These are phyloP conservation scores for Conticribra guillardii DNA, from an alignment of 108 stramenopile species.

Conservation along the genomic window DNA sequence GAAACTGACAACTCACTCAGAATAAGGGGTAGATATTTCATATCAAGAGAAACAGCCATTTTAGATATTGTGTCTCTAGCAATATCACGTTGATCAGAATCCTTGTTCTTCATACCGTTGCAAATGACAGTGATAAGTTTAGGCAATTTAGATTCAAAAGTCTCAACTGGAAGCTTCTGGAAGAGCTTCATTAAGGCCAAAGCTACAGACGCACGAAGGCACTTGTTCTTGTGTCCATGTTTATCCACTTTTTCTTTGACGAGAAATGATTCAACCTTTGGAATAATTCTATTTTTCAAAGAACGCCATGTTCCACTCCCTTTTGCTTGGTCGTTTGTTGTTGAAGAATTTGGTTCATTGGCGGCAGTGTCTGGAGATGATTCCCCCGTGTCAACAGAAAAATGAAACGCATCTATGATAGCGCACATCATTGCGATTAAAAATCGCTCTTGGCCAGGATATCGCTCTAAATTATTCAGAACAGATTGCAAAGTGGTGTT, in stretches of 20 bases:
- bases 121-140: slow-evolving; percentile 85
- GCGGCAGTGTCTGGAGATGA: slow-evolving; percentile 17
- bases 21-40: slow-evolving; percentile 79
- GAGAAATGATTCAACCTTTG: slow-evolving; percentile 77
- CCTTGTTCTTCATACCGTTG: slow-evolving; percentile 82
- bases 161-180: slow-evolving; percentile 78
- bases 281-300: slow-evolving; percentile 74
- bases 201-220: slow-evolving; percentile 84
- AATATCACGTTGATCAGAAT: slow-evolving; percentile 84
- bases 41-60: slow-evolving; percentile 77
- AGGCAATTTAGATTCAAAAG: slow-evolving; percentile 78
- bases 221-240: slow-evolving; percentile 67
- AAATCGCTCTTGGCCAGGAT: slow-evolving; percentile 79
- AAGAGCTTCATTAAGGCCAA: slow-evolving; percentile 91
- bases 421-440: slow-evolving; percentile 78
- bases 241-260: slow-evolving; percentile 79
- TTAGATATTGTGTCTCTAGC: slow-evolving; percentile 87
- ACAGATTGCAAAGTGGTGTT: slow-evolving; percentile 64
- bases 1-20: slow-evolving; percentile 80
- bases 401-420: slow-evolving; percentile 86
- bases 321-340: slow-evolving; percentile 37
- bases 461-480: slow-evolving; percentile 68
- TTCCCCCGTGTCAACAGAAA: slow-evolving; percentile 59
- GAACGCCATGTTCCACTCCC: slow-evolving; percentile 66
- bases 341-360: slow-evolving; percentile 3